Conservation (phyloP, 78 protist species). For the Trichosphaerium sp. region DNA sequence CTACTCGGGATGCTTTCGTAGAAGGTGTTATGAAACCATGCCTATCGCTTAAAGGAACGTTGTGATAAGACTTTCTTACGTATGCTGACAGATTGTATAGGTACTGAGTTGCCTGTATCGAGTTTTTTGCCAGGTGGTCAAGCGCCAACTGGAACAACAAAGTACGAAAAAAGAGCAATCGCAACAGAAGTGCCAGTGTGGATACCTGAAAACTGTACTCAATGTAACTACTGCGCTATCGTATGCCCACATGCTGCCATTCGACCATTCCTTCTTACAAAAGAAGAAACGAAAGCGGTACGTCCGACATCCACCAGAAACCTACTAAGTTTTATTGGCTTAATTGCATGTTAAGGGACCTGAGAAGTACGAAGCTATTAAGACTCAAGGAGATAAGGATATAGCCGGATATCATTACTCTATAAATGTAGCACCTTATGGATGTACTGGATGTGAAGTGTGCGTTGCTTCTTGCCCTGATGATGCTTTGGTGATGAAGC, state of each 20-base stretch:
- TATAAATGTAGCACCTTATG: constrained; percentile 47
- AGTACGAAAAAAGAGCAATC: constrained; percentile 42
- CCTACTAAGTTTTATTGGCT: too few species aligned
- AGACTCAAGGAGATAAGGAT: constrained; percentile 21
- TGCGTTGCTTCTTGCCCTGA: constrained; percentile 54
- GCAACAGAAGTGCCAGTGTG: constrained; percentile 28
- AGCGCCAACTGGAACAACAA: constrained; percentile 26
- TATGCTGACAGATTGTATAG: too few species aligned
- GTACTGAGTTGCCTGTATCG: constrained; percentile 40
- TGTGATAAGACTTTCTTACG: too few species aligned
- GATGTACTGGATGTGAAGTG: constrained; percentile 59
- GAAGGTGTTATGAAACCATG: too few species aligned
- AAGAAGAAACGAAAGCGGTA: constrained; percentile 1
- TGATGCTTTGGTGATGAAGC: constrained; percentile 41
- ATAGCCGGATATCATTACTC: constrained; percentile 1
- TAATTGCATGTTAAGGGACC: too few species aligned
- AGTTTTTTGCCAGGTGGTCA: constrained; percentile 16
- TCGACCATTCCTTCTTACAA: constrained; percentile 30
- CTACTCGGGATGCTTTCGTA: too few species aligned
- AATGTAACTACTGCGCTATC: constrained; percentile 48
- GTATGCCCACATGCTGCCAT: constrained; percentile 66
- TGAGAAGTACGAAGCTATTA: too few species aligned
- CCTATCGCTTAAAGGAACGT: too few species aligned
- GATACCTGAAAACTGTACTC: constrained; percentile 37
- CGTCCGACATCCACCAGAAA: constrained; percentile 23